phyloP scores from a whole-genome alignment of 2,329 filamentous ascomycete genomes.

The Xylariaceae sp. region DNA sequence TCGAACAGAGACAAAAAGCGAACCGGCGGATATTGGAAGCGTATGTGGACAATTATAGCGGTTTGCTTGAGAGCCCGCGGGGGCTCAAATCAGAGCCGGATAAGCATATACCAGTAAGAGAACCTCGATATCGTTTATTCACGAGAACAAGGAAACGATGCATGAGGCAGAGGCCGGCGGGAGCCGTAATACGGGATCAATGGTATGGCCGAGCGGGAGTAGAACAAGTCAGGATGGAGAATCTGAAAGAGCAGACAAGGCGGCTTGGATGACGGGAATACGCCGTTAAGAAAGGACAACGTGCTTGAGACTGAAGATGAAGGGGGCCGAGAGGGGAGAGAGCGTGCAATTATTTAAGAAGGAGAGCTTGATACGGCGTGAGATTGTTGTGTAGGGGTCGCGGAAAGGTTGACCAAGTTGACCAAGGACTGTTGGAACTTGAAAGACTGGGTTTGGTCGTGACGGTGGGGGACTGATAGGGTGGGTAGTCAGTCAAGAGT shows the following conservation, averaged over 20 bases:
- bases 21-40: neutral
- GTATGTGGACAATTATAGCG: neutral
- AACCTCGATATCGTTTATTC: slow-evolving; percentile 16
- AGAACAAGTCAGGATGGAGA: slow-evolving; percentile 4
- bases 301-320: neutral
- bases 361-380: slow-evolving; percentile 4
- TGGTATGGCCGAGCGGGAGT: neutral
- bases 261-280: slow-evolving; percentile 1
- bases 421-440: slow-evolving; percentile 5
- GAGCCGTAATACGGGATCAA: slow-evolving; percentile 9
- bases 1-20: neutral
- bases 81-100: slow-evolving; percentile 6
- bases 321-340: slow-evolving; percentile 5
- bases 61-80: slow-evolving; percentile 5
- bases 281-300: neutral
- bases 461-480: slow-evolving; percentile 10
- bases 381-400: slow-evolving; percentile 18
- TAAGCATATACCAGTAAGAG: slow-evolving; percentile 10
- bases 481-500: slow-evolving; percentile 1
- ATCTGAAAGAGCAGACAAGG: neutral
- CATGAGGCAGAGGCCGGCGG: slow-evolving; percentile 16
- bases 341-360: slow-evolving; percentile 16
- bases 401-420: slow-evolving; percentile 17
- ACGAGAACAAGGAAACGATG: slow-evolving; percentile 14
- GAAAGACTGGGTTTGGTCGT: slow-evolving; percentile 16